These are phyloP conservation scores for Lepiota venenata DNA, from an alignment of 768 basidiomycete species.

Conservation along the genomic window DNA sequence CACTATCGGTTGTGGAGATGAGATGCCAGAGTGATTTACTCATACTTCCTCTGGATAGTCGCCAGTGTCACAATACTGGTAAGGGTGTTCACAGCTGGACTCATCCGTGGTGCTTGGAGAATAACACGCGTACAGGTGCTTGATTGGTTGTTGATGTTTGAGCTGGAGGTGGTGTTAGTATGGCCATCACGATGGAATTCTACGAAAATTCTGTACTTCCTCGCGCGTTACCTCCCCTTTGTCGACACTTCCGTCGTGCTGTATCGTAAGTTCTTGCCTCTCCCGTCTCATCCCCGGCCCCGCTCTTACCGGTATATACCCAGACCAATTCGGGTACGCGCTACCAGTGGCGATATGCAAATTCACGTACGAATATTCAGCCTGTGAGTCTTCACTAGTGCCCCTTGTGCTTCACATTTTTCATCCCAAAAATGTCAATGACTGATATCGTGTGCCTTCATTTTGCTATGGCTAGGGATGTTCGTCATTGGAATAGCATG, in stretches of 20 bases:
- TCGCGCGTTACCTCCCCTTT: conserved; percentile 11
- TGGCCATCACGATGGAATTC: conserved; percentile 9
- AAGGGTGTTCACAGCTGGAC: not conserved
- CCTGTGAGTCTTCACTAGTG: conserved; percentile 5
- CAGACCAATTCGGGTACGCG: conserved; percentile 9
- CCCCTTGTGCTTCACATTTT: no score
- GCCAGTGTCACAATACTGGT: conserved; percentile 11
- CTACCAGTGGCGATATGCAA: not conserved
- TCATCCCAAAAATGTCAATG: not conserved
- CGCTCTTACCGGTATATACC: not conserved
- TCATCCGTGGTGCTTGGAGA: not conserved
- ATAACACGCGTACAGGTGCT: not conserved
- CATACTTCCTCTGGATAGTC: not conserved
- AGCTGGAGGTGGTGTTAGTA: conserved; percentile 15
- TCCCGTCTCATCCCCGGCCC: not conserved
- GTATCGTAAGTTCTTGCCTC: conserved; percentile 6
- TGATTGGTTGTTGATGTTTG: conserved; percentile 23
- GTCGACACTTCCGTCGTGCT: conserved; percentile 11
- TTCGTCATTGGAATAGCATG: conserved; percentile 11
- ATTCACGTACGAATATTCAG: conserved; percentile 3
- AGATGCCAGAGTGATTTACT: not conserved
- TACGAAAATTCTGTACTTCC: conserved; percentile 9
- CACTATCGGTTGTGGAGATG: not conserved
- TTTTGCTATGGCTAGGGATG: conserved; percentile 1
- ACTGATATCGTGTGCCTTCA: not conserved